Conservation (phyloP, 73 alveolate genomes). For the Tetrahymena malaccensis region DNA sequence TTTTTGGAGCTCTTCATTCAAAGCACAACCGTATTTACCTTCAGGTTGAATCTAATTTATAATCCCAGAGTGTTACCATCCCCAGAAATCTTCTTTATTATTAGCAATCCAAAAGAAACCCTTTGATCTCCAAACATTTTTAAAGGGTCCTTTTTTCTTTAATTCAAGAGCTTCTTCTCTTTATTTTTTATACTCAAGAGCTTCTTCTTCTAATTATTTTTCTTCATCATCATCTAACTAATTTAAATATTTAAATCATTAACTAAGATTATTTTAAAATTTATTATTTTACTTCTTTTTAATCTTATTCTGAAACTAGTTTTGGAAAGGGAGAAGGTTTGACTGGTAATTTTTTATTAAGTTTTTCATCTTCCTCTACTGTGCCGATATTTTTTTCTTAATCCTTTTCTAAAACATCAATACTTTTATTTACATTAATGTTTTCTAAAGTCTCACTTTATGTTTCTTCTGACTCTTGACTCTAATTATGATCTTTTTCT, state of each 20-base stretch:
- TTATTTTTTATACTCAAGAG: not conserved
- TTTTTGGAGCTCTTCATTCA: not conserved
- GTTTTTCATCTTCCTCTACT: not conserved
- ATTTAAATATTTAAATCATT: not conserved
- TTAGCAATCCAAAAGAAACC: constrained; percentile 28
- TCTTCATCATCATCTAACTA: not conserved
- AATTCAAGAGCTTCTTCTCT: constrained; percentile 1
- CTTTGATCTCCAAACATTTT: not conserved
- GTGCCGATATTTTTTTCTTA: not conserved
- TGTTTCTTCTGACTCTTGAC: not conserved
- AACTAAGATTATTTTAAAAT: not conserved
- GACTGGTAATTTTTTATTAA: not conserved
- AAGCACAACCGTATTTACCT: not conserved
- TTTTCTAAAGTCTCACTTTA: not conserved
- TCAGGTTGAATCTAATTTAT: not conserved
- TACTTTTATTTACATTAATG: not conserved
- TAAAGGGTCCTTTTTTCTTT: constrained; percentile 7
- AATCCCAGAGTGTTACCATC: constrained; percentile 12
- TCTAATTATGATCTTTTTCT: not conserved
- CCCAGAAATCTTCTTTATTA: not conserved
- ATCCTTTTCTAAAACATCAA: not conserved
- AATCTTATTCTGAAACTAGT: not conserved
- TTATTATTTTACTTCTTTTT: not conserved
- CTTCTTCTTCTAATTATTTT: constrained; percentile 3
- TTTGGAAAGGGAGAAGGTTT: not conserved